Percentiles rank a stretch among this genome's conserved stretches.
Conservation (phyloP, 2,329 filamentous ascomycete species). For the Thielaviopsis ethacetica region DNA sequence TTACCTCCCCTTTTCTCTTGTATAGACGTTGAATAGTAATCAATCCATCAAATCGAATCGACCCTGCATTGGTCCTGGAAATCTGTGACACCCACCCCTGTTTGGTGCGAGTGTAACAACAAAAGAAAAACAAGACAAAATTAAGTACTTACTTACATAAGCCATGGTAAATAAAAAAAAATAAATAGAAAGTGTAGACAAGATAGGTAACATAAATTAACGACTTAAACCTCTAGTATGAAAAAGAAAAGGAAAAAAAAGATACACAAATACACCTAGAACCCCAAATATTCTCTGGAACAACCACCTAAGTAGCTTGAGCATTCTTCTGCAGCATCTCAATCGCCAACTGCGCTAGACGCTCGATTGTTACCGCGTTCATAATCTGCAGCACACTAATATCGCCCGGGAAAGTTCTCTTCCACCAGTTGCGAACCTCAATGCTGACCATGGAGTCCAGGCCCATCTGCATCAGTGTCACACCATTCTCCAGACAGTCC, state of each 20-base stretch:
- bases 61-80: no score
- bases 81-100: background rate
- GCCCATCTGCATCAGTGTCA: slow-evolving; percentile 8
- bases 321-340: background rate
- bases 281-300: background rate
- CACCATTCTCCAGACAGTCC: background rate
- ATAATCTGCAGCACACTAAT: slow-evolving; percentile 14
- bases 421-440: slow-evolving; percentile 16
- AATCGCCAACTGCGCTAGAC: background rate
- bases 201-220: background rate
- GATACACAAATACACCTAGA: background rate
- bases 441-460: slow-evolving; percentile 15
- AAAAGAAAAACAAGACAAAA: background rate
- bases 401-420: slow-evolving; percentile 13
- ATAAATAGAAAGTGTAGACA: background rate
- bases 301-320: background rate
- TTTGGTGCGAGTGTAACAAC: background rate
- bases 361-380: slow-evolving; percentile 1
- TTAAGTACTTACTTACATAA: no score
- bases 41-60: no score
- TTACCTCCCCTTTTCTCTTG: no score
- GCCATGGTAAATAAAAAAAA: background rate
- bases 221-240: background rate
- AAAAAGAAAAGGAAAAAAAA: background rate
- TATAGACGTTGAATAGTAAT: no score